phyloP scores from a whole-genome alignment of 805 yeast species.

The Priceomyces medius region DNA sequence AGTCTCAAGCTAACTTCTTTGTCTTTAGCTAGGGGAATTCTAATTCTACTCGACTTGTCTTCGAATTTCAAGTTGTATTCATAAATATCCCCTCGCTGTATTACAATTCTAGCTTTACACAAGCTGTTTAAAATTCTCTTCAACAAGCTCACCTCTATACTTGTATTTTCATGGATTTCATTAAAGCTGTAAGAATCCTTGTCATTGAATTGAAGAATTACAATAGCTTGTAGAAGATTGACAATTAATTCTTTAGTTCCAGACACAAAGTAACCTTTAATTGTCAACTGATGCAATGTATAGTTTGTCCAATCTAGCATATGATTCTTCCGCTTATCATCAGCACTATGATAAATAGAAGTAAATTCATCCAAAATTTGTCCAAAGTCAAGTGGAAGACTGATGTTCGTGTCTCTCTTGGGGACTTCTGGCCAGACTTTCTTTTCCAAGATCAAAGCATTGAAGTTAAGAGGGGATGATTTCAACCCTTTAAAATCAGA shows the following conservation, averaged over 20 bases:
- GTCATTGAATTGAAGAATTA: constrained; percentile 38
- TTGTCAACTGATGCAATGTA: constrained; percentile 39
- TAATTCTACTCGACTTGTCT: constrained; percentile 27
- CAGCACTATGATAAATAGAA: constrained; percentile 16
- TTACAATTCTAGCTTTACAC: constrained; percentile 28
- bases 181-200: constrained; percentile 15
- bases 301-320: constrained; percentile 42
- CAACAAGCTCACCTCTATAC: constrained; percentile 33
- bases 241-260: constrained; percentile 34
- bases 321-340: constrained; percentile 23
- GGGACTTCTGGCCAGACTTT: constrained; percentile 44
- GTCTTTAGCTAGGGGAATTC: constrained; percentile 29
- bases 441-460: constrained; percentile 32
- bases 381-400: constrained; percentile 23
- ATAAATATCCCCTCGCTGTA: constrained; percentile 11
- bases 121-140: constrained; percentile 29
- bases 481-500: constrained; percentile 4
- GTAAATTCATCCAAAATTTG: constrained; percentile 20
- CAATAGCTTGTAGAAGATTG: constrained; percentile 45
- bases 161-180: constrained; percentile 24
- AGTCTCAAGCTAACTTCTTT: constrained; percentile 9
- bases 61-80: constrained; percentile 23
- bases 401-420: constrained; percentile 17
- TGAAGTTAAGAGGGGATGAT: constrained; percentile 20
- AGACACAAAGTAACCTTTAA: constrained; percentile 29